phyloP scores from a whole-genome alignment of 176 grass and related monocot genomes.

The Otatea glauca region DNA sequence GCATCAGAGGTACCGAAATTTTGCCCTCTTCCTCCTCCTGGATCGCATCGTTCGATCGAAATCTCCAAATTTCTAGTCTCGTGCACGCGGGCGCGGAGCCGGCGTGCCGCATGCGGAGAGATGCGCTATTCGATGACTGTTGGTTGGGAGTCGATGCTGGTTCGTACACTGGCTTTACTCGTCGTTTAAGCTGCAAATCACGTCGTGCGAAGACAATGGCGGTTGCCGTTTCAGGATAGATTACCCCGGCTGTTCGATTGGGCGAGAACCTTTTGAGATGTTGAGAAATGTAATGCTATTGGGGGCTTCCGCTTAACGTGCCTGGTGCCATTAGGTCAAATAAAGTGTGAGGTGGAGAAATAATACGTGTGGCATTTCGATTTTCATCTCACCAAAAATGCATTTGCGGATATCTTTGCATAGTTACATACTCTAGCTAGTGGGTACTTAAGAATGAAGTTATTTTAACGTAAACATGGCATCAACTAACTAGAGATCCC shows the following conservation, averaged over 20 bases:
- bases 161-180: neutral
- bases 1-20: constrained; percentile 20
- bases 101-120: neutral
- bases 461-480: neutral
- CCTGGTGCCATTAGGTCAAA: neutral
- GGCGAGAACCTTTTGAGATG: neutral
- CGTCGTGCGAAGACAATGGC: neutral
- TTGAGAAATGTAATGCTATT: neutral
- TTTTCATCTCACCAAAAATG: neutral
- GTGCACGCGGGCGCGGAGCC: neutral
- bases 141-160: neutral
- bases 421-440: neutral
- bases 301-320: neutral
- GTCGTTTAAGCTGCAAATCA: neutral
- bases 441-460: neutral
- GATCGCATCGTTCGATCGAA: neutral
- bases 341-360: neutral
- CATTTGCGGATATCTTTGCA: neutral
- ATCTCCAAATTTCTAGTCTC: neutral
- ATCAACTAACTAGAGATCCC: neutral
- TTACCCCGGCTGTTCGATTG: neutral
- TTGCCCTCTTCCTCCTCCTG: neutral
- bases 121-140: neutral
- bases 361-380: neutral
- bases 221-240: neutral